phyloP scores from a whole-genome alignment of 2,329 filamentous ascomycete genomes.

The Phialophora verrucosa region DNA sequence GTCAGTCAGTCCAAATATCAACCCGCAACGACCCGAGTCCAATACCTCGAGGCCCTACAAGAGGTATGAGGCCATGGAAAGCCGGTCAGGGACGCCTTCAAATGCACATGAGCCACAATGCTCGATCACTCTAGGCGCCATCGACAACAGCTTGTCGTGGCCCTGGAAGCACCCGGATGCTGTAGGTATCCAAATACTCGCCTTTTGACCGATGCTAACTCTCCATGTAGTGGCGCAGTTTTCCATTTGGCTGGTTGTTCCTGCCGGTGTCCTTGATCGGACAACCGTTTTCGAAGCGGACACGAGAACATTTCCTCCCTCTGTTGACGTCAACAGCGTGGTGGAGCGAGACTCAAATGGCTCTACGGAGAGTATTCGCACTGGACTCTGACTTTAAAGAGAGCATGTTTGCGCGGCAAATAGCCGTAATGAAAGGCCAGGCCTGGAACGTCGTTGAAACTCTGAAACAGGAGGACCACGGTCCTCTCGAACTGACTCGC shows the following conservation, averaged over 20 bases:
- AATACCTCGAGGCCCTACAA: conserved; percentile 65
- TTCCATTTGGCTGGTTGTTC: conserved; percentile 98
- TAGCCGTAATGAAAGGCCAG: conserved; percentile 98
- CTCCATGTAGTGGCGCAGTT: conserved; percentile 70
- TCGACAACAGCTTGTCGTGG: conserved; percentile 98
- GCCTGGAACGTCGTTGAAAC: conserved; percentile 99
- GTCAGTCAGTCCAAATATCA: conserved; percentile 50
- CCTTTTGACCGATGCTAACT: neutral
- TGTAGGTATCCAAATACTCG: conserved; percentile 49
- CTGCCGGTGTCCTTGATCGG: conserved; percentile 95
- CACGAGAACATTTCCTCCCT: conserved; percentile 92
- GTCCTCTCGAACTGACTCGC: conserved; percentile 88
- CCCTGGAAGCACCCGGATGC: conserved; percentile 99
- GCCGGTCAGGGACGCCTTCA: conserved; percentile 60
- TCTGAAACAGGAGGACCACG: conserved; percentile 88
- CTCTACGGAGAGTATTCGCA: conserved; percentile 84
- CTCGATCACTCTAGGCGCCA: conserved; percentile 75
- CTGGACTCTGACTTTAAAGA: conserved; percentile 96
- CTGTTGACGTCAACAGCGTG: conserved; percentile 91
- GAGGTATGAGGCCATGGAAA: conserved; percentile 80
- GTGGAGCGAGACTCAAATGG: conserved; percentile 94
- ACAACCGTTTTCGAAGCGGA: conserved; percentile 92
- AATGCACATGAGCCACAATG: conserved; percentile 42
- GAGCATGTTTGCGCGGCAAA: conserved; percentile 97
- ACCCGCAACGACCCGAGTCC: conserved; percentile 45